Evolutionary conservation across 139 green algal species (phyloP).

Genomic region (Chlorella sp.): DNA sequence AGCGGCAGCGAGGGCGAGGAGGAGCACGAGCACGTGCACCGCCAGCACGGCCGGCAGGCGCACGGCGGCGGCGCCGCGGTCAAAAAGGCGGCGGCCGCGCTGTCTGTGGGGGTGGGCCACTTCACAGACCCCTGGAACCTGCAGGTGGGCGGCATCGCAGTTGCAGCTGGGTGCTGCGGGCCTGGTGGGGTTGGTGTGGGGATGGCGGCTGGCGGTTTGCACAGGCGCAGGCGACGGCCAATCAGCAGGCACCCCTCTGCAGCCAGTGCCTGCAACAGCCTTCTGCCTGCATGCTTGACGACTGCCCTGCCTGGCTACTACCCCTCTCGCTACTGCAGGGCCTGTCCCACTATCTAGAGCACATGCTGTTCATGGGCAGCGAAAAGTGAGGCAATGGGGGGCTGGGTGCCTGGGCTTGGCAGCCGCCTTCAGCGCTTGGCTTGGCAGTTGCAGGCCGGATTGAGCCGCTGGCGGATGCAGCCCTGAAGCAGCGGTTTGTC

Average conservation of each 20-base stretch:
- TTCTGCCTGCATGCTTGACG: background rate
- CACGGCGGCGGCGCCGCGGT: slow-evolving; percentile 16
- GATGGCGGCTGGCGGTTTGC: background rate
- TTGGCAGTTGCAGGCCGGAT: too few species aligned
- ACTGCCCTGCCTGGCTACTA: background rate
- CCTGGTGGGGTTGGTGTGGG: too few species aligned
- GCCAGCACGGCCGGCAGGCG: slow-evolving; percentile 1
- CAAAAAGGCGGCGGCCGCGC: slow-evolving; percentile 88
- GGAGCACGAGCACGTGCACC: slow-evolving; percentile 45
- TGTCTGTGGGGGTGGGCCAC: slow-evolving; percentile 89
- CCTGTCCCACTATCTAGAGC: slow-evolving; percentile 94
- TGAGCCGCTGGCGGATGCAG: too few species aligned
- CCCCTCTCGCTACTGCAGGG: slow-evolving; percentile 55
- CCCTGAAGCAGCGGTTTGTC: too few species aligned
- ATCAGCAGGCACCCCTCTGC: background rate
- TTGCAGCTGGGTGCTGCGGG: too few species aligned
- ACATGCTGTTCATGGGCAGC: slow-evolving; percentile 99
- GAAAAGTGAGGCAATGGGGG: slow-evolving; percentile 43
- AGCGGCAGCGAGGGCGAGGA: background rate
- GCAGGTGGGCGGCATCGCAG: slow-evolving; percentile 43
- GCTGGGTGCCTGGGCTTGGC: too few species aligned
- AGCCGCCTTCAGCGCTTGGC: too few species aligned
- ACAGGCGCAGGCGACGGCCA: background rate
- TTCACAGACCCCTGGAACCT: slow-evolving; percentile 87
- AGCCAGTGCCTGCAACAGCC: background rate